These are phyloP conservation scores for Hypoxylon sp. DNA, from an alignment of 2,329 filamentous ascomycete genomes.

Conservation along the genomic window DNA sequence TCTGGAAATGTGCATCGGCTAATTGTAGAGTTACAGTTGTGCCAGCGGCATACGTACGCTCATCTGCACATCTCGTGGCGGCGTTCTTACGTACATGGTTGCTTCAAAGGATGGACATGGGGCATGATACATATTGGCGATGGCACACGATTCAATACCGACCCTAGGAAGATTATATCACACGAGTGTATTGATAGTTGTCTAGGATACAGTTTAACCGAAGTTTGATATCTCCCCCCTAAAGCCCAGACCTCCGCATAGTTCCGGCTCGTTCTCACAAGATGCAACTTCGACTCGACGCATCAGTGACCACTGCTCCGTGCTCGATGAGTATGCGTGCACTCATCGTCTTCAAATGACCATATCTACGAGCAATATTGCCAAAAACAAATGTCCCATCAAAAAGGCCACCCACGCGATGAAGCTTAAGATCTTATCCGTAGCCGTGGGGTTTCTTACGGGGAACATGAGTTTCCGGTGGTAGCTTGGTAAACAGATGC, in stretches of 20 bases:
- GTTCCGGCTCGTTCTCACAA: not conserved
- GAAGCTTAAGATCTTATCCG: not conserved
- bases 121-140: not conserved
- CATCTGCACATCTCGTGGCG: not conserved
- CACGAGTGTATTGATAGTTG: not conserved
- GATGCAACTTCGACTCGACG: not conserved
- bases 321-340: not conserved
- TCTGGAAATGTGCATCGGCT: constrained; percentile 16
- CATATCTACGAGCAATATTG: no score
- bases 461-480: constrained; percentile 20
- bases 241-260: not conserved
- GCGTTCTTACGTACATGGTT: not conserved
- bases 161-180: not conserved
- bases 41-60: not conserved
- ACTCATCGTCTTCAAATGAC: no score
- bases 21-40: constrained; percentile 16
- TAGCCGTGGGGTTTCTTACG: not conserved
- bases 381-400: not conserved
- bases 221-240: not conserved
- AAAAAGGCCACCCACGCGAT: not conserved
- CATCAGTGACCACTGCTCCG: not conserved
- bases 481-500: constrained; percentile 10
- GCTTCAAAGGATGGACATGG: not conserved
- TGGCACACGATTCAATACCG: not conserved
- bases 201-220: not conserved